A percentile compares a stretch with the other conserved stretches of the same genome.
Conservation (phyloP, 139 green algal genomes). For the Raphidocelis subcapitata region DNA sequence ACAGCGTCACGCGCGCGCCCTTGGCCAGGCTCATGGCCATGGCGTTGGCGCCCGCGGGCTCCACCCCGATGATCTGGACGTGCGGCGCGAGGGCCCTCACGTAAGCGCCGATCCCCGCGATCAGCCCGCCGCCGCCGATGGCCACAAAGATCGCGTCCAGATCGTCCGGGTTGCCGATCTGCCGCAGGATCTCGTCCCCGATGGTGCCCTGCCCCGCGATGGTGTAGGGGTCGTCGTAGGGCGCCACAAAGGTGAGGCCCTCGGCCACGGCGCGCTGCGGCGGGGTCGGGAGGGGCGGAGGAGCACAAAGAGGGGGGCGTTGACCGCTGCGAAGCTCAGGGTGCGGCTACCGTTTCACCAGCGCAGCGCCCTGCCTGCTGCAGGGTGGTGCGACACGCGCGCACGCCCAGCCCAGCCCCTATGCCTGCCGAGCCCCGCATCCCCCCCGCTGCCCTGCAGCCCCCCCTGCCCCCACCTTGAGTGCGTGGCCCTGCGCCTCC, state of each 20-base stretch:
- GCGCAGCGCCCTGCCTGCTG: neutral
- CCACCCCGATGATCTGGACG: slow-evolving; percentile 89
- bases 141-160: slow-evolving; percentile 90
- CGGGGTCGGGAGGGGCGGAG: neutral
- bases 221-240: slow-evolving; percentile 95
- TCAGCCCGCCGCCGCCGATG: slow-evolving; percentile 90
- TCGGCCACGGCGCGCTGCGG: slow-evolving; percentile 50
- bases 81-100: slow-evolving; percentile 84
- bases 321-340: too few species aligned
- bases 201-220: slow-evolving; percentile 96
- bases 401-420: too few species aligned
- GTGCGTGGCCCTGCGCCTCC: slow-evolving; percentile 79
- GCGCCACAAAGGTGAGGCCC: slow-evolving; percentile 79
- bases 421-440: too few species aligned
- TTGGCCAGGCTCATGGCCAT: slow-evolving; percentile 84
- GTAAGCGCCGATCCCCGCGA: slow-evolving; percentile 90
- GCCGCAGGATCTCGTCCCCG: slow-evolving; percentile 89
- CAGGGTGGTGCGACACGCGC: too few species aligned
- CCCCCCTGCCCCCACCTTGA: too few species aligned
- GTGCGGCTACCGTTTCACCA: too few species aligned
- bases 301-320: too few species aligned
- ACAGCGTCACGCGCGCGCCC: slow-evolving; percentile 74
- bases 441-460: too few species aligned
- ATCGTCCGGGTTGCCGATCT: slow-evolving; percentile 49
- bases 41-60: slow-evolving; percentile 91